Evolutionary conservation across 2,329 filamentous ascomycete genomes (phyloP).

Genomic region (Pseudocercospora cruenta): DNA sequence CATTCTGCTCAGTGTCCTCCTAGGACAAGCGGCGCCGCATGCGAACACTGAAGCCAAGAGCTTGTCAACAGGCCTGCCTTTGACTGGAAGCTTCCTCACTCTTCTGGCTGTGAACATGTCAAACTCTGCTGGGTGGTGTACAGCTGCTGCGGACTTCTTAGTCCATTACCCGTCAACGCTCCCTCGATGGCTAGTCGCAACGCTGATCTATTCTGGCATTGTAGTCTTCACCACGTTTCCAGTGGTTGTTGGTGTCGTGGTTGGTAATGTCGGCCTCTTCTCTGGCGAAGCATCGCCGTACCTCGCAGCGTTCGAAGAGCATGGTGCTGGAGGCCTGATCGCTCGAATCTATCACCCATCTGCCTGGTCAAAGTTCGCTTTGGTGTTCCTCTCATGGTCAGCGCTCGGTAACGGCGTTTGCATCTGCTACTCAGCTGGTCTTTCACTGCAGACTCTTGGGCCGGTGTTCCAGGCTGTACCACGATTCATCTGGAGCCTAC

Average conservation of each 20-base stretch:
- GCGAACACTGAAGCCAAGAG: not conserved
- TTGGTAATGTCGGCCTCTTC: not conserved
- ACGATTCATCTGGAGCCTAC: not conserved
- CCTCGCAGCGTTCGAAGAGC: conserved; percentile 11
- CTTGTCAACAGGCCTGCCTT: not conserved
- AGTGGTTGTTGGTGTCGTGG: not conserved
- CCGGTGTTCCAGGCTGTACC: not conserved
- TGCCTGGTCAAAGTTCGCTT: not conserved
- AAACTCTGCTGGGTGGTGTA: not conserved
- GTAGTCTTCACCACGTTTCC: not conserved
- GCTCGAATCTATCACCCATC: not conserved
- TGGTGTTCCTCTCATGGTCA: not conserved
- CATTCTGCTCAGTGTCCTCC: not conserved
- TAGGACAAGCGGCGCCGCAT: not conserved
- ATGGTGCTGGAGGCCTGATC: conserved; percentile 18
- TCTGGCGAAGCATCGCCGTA: not conserved
- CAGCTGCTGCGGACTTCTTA: not conserved
- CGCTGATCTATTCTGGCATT: not conserved
- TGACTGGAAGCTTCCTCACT: not conserved
- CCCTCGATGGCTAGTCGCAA: not conserved
- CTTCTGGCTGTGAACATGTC: not conserved
- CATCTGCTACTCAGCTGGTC: not conserved
- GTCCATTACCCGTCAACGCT: not conserved
- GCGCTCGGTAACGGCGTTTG: not conserved
- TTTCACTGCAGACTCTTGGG: not conserved